Evolutionary conservation across 2,329 filamentous ascomycete species (phyloP), one percentile per base, ranked within the genome.

Genomic region (Phaeomoniella chlamydospora): DNA sequence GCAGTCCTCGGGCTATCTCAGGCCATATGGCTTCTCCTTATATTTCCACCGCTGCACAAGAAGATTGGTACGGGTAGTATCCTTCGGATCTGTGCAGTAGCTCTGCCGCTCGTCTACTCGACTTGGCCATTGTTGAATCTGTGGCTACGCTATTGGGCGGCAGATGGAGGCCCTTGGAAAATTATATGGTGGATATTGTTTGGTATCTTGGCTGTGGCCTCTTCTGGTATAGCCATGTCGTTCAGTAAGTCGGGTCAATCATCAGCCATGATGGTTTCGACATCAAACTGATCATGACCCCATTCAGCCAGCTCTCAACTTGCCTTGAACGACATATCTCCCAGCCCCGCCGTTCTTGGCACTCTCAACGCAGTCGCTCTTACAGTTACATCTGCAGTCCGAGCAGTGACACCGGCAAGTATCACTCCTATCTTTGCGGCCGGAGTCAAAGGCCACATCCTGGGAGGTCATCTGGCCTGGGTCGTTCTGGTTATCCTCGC

Each of bases 241-340:
- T 81, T 80, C 49, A 86, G 22, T 26, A n/a, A n/a, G n/a, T n/a
- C n/a, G n/a, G n/a, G n/a, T n/a, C n/a, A n/a, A n/a, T n/a, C n/a
- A n/a, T n/a, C n/a, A n/a, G n/a, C n/a, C n/a, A n/a, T n/a, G n/a
- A n/a, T n/a, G n/a, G n/a, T n/a, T n/a, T n/a, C n/a, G n/a, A n/a
- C n/a, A n/a, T n/a, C n/a, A n/a, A n/a, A n/a, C n/a, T n/a, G n/a
- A n/a, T n/a, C n/a, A 13, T 13, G 22, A 13, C 22, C 22, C 22
- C 22, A 10, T 29, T 13, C 22, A 10, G 22, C 22, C 6, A 9
- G 9, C 6, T 26, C 22, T n/a, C 22, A 26, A 26, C 72, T 88
- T 5, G 74, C 74, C 0, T 50, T 88, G 18, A 88, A 88, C 53
- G 80, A 87, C 39, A 71, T 80, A 2, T 68, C 76, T 0, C 83